Base-by-base conservation (phyloP, 1,284 basidiomycete genomes). In the Trametes versicolor region DNA sequence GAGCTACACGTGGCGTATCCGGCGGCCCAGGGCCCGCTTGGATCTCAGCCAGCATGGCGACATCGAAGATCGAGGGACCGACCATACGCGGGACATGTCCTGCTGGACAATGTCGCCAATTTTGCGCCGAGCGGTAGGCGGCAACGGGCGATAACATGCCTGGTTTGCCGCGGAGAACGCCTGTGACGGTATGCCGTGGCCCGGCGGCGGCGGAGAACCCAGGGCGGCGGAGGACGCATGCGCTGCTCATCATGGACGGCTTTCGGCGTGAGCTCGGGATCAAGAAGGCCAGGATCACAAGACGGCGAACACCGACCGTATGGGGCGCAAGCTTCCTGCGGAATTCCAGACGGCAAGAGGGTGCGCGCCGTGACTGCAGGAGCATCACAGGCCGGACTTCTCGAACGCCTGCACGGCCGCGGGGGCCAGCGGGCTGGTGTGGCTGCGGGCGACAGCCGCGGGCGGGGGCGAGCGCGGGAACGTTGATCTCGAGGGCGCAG, bases 271-370 rank as follows among this genome's bases (percentile, higher is more conserved):
- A 67, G 65, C 57, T 71, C 69, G 70, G 72, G 62, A 66, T 66
- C 63, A 67, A 70, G 62, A 65, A 67, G 64, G 34, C 60, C 39
- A 60, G 67, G 66, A 65, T 70, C 65, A 70, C 68, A 67, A 68
- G 70, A 62, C 72, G 70, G 67, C 58, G 63, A 59, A 67, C 59
- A 60, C 72, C 71, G 72, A 68, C 70, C 70, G 66, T 52, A 55
- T 58, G 60, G 56, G 55, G 29, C 55, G 52, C 59, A 53, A 41
- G 51, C 49, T 50, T 45, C 62, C 43, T 49, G 52, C 56, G 58
- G 51, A 56, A 34, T 48, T 51, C 50, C 21, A 36, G 45, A 55
- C 21, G 54, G 47, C 29, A 15, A 7, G 55, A 43, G 43, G 55
- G 29, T 27, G 55, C 17, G 45, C 19, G 39, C 41, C 41, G 41